Base-by-base conservation (phyloP, 1,284 basidiomycete genomes). In the Puccinia polysora region DNA sequence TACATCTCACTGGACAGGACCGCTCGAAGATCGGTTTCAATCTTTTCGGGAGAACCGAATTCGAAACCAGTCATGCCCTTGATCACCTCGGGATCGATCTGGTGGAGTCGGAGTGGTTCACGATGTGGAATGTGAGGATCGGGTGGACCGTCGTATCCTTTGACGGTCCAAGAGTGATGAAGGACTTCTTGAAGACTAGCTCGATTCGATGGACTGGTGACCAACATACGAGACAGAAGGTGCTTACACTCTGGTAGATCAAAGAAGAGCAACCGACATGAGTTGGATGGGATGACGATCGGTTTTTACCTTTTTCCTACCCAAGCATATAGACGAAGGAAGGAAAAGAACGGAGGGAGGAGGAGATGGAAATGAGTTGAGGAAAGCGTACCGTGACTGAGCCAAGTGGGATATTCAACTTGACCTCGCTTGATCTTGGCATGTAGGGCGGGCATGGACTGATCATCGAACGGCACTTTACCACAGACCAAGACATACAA, bases 401-500 rank as follows among this genome's bases (percentile, higher is more conserved):
- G 83, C 95, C 95, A 98, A 8, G 90, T 89, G 0, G 95, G 95
- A 79, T 98, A 98, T 79, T 98, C 95, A 58, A 97, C 94, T 53
- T 94, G 82, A 0, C 96, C 95, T 2, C 93, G 86, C 81, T 98
- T 99, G 82, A 99, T 98, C 83, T 98, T 98, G 49, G 95, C 95
- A 79, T 98, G 96, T 62, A 98, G 82, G 0, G 94, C 95, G 1
- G 95, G 96, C 95, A 98, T 98, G 78, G 89, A 93, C 81, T 97
- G 93, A 80, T 99, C 96, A 79, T 99, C 95, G 78, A 98, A 98
- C 0, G 95, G 95, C 0, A 98, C 95, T 81, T 96, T 97, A 65
- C 95, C 96, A 79, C 94, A 97, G 0, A 98, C 93, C 58, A 98
- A 84, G 14, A 97, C 94, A 78, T 97, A 98, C 10, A 98, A 85